Evolutionary conservation across 129 eudicot species (phyloP).

Genomic region (Chrysanthemum makinoi): DNA sequence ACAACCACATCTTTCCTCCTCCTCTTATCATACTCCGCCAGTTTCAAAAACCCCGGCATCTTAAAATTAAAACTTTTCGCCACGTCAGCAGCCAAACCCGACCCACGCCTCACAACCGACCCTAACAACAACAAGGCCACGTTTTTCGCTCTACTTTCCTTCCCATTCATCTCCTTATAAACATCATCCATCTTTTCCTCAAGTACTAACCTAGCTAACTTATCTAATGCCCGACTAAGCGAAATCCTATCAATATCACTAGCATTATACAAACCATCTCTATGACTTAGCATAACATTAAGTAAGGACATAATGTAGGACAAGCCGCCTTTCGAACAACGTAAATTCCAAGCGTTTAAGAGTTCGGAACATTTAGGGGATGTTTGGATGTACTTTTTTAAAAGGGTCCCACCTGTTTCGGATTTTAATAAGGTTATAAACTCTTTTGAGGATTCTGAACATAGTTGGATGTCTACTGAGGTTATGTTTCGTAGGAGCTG

Average conservation of each 20-base stretch:
- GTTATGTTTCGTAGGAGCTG: slow-evolving; percentile 64
- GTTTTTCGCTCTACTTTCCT: slow-evolving; percentile 63
- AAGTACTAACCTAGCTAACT: slow-evolving; percentile 54
- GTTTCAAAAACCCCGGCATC: slow-evolving; percentile 47
- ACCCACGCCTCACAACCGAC: slow-evolving; percentile 70
- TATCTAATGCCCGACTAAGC: slow-evolving; percentile 54
- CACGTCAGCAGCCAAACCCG: slow-evolving; percentile 77
- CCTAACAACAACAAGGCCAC: slow-evolving; percentile 64
- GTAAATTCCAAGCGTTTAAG: slow-evolving; percentile 66
- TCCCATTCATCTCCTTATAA: slow-evolving; percentile 69
- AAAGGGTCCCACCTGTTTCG: slow-evolving; percentile 54
- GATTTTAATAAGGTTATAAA: slow-evolving; percentile 56
- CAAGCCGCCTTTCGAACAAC: slow-evolving; percentile 58
- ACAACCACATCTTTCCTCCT: slow-evolving; percentile 35
- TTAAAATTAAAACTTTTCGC: slow-evolving; percentile 84
- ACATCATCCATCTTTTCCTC: slow-evolving; percentile 70
- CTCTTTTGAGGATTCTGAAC: slow-evolving; percentile 63
- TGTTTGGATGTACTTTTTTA: slow-evolving; percentile 48
- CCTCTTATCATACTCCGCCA: slow-evolving; percentile 59
- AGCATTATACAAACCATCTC: slow-evolving; percentile 41
- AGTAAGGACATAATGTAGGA: slow-evolving; percentile 46
- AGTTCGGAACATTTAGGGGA: slow-evolving; percentile 56
- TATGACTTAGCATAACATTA: slow-evolving; percentile 53
- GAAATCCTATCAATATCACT: slow-evolving; percentile 31
- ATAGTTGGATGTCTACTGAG: slow-evolving; percentile 51